Evolutionary conservation across 192 early-diverging fungal genomes (phyloP).

Genomic region (Kickxella alabastrina): DNA sequence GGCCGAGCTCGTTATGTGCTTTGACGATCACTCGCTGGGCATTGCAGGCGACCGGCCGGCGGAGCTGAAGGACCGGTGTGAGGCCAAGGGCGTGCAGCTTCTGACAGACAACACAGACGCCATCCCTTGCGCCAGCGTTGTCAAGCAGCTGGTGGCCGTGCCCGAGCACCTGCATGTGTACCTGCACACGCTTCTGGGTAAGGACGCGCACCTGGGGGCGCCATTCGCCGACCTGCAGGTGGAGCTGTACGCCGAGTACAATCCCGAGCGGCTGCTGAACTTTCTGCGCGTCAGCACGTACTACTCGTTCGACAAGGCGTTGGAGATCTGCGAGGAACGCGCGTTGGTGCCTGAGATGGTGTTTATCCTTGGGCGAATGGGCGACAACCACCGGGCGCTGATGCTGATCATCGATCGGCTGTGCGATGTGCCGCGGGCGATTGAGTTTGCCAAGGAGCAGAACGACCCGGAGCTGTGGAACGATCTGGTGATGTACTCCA

Average conservation of each 20-base stretch:
- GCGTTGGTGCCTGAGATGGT: conserved; percentile 98
- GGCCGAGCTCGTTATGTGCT: conserved; percentile 76
- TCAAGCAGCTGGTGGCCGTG: conserved; percentile 61
- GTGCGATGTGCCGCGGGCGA: conserved; percentile 88
- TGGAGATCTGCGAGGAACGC: conserved; percentile 72
- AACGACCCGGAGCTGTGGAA: conserved; percentile 95
- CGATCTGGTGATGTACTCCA: conserved; percentile 87
- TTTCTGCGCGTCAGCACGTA: conserved; percentile 79
- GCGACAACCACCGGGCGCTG: conserved; percentile 88
- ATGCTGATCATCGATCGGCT: conserved; percentile 90
- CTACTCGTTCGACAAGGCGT: conserved; percentile 72
- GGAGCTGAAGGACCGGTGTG: conserved; percentile 38
- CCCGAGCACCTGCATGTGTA: conserved; percentile 78
- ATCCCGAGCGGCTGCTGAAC: conserved; percentile 67
- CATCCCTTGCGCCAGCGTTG: conserved; percentile 64
- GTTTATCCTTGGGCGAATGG: conserved; percentile 94
- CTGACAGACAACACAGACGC: conserved; percentile 82
- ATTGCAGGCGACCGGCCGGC: conserved; percentile 10
- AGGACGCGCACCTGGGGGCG: conserved; percentile 55
- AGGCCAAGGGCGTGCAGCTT: conserved; percentile 68
- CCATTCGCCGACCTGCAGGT: conserved; percentile 77
- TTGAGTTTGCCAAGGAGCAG: conserved; percentile 98
- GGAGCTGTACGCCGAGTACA: conserved; percentile 90
- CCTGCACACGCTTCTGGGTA: conserved; percentile 80
- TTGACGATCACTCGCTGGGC: conserved; percentile 59